Base-by-base conservation (phyloP, 805 yeast genomes). In the Metschnikowia shivogae region DNA sequence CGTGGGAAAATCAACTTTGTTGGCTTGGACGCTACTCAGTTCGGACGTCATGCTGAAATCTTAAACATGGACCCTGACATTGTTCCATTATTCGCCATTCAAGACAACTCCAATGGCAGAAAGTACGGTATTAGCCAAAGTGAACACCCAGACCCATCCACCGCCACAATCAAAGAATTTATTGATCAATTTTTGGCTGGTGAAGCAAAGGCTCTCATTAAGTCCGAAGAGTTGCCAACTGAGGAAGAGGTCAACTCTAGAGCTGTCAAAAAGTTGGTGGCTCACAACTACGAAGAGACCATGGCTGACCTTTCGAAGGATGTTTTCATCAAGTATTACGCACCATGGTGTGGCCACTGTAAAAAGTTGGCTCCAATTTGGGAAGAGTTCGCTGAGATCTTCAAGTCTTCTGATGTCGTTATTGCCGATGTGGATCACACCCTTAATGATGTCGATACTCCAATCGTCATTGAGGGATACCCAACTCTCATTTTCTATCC, bases 281-380 rank as follows among this genome's bases (percentile, higher is more conserved):
- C 89, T 56, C 78, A 81, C 70, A 88, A 82, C 61, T 93, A 88
- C 68, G 84, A 86, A 41, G 80, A 76, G 29, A 69, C 88, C 48
- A 77, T 88, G 43, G 67, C 66, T 27, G 82, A 82, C 57, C 42
- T 60, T 54, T 46, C 64, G 36, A 84, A 81, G 70, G 92, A 86
- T 62, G 83, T 86, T 31, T 68, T 90, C 46, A 96, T 92, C 45
- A 86, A 88, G 73, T 92, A 90, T 71, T 90, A 87, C 62, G 97
- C 98, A 39, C 95, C 95, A 70, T 90, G 97, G 97, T 89, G 96
- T 74, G 95, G 96, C 38, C 96, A 89, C 76, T 89, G 97, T 76
- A 89, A 88, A 76, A 86, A 79, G 68, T 76, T 89, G 64, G 92
- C 92, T 42, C 96, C 97, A 61, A 76, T 74, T 47, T 92, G 82